Percentiles rank a stretch among this genome's conserved stretches.
phyloP scores from a whole-genome alignment of 805 yeast species.

The Yueomyces sp. region DNA sequence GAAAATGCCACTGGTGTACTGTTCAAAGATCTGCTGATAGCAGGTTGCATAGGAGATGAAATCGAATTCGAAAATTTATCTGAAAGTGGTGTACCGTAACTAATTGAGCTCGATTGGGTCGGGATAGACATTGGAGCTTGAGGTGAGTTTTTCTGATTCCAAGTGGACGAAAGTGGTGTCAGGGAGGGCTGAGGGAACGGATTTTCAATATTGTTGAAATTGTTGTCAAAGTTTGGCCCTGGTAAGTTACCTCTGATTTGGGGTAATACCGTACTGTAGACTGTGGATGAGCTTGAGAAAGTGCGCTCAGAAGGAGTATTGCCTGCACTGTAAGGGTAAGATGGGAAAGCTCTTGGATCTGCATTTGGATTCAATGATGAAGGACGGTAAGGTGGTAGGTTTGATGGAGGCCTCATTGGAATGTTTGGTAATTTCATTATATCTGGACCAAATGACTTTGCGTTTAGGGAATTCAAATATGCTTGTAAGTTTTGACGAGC shows the following conservation, averaged over 20 bases:
- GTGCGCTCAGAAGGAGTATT: background rate
- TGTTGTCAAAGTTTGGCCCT: no score
- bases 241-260: no score
- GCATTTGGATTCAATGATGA: background rate
- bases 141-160: background rate
- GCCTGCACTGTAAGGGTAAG: background rate
- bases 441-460: no score
- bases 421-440: background rate
- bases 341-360: background rate
- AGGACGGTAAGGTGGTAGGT: background rate
- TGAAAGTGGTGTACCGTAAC: background rate
- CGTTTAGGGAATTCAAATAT: slow-evolving; percentile 16
- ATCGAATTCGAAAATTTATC: background rate
- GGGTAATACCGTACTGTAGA: no score
- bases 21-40: background rate
- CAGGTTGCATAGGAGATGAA: background rate
- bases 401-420: background rate
- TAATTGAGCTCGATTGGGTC: no score
- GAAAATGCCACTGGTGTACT: background rate
- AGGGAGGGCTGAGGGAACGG: no score
- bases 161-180: background rate
- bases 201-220: no score
- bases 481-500: slow-evolving; percentile 25
- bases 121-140: background rate
- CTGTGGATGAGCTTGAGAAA: no score